Conservation (phyloP, 208 protist species). For the Naegleria gruberi region DNA sequence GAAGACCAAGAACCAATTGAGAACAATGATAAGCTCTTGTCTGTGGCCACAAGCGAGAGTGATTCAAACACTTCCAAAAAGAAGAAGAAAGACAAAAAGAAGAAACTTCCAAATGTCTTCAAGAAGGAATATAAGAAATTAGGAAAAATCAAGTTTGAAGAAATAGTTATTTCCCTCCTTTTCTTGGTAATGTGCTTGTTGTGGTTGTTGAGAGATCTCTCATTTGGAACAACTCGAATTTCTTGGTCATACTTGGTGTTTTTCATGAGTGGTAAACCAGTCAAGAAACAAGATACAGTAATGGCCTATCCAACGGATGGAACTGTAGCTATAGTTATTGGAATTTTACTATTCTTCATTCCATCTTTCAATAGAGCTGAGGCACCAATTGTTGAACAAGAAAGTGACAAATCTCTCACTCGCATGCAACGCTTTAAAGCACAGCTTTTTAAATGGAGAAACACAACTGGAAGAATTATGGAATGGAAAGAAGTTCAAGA, state of each 20-base stretch:
- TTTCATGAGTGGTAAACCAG: no score
- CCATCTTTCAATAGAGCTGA: background rate
- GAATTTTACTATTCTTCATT: background rate
- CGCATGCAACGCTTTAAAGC: no score
- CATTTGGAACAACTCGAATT: background rate
- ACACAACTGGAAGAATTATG: no score
- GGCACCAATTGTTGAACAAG: background rate
- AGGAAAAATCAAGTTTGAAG: background rate
- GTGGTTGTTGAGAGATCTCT: background rate
- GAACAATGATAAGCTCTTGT: background rate
- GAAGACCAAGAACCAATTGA: background rate
- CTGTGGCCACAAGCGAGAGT: background rate
- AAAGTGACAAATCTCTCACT: no score
- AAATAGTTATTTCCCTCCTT: background rate
- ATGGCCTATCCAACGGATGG: background rate
- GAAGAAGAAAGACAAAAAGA: background rate
- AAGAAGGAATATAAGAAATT: background rate
- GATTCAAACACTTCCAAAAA: background rate
- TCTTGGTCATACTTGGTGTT: background rate
- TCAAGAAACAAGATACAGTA: no score
- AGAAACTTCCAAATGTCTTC: background rate
- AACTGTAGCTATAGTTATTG: background rate
- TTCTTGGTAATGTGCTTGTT: background rate
- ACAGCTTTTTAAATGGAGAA: no score
- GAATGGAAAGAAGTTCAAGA: background rate